Percentiles rank a stretch among this genome's conserved stretches.
Conservation (phyloP, 129 eudicot genomes). For the Ambrosia artemisiifolia region DNA sequence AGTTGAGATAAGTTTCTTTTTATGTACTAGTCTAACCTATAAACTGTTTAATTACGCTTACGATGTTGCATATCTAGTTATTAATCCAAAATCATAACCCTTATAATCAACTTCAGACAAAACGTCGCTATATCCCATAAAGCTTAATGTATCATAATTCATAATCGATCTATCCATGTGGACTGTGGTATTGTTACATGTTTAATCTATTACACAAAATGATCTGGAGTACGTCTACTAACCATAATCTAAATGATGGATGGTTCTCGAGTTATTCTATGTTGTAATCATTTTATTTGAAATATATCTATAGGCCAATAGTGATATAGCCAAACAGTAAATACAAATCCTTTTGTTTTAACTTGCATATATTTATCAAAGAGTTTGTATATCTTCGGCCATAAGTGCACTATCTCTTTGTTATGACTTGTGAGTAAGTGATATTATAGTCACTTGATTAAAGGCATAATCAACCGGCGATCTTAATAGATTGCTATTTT, state of each 20-base stretch:
- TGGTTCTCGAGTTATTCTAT: too few species aligned
- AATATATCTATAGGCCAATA: constrained; percentile 6
- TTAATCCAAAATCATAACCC: neutral
- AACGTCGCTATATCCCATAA: neutral
- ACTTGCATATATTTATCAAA: constrained; percentile 14
- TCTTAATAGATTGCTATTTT: too few species aligned
- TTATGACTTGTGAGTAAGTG: neutral
- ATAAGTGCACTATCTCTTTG: constrained; percentile 13
- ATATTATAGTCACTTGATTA: neutral
- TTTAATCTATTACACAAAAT: neutral
- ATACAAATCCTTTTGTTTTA: constrained; percentile 23
- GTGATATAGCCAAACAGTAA: constrained; percentile 10
- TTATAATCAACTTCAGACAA: neutral
- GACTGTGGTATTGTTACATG: neutral
- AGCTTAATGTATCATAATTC: neutral
- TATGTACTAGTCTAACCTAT: neutral
- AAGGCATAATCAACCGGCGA: neutral
- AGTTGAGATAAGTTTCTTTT: neutral
- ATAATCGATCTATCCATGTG: neutral
- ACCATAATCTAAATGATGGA: neutral
- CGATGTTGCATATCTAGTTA: neutral
- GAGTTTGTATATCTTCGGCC: neutral
- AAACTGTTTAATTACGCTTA: neutral
- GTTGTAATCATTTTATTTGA: neutral
- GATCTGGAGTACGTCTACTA: neutral